Percentiles rank a stretch among this genome's conserved stretches.
These are phyloP conservation scores for Arctostaphylos glauca DNA, from an alignment of 148 eudicot species.

Conservation along the genomic window DNA sequence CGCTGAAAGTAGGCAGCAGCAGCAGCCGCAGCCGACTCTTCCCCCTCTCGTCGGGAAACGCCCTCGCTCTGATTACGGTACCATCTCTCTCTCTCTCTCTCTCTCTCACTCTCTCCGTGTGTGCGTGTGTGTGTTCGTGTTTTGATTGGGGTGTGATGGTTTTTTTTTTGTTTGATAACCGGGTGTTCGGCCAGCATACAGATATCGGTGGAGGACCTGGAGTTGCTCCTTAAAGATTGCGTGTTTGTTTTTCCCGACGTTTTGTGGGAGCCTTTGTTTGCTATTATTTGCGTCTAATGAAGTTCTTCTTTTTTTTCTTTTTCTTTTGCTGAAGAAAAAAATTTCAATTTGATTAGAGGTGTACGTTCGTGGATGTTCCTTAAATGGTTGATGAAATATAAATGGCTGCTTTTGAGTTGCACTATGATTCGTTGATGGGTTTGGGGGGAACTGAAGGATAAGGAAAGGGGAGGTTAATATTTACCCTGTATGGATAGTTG, in stretches of 20 bases:
- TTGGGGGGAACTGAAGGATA: background rate
- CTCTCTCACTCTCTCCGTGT: background rate
- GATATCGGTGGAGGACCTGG: background rate
- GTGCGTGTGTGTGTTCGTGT: background rate
- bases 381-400: background rate
- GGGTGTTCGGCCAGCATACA: no score
- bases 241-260: background rate
- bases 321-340: background rate
- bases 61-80: conserved; percentile 74
- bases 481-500: background rate
- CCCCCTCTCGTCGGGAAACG: conserved; percentile 51
- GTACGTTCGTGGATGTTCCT: background rate
- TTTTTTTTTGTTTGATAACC: no score
- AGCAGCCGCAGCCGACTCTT: conserved; percentile 6
- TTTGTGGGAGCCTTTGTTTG: background rate
- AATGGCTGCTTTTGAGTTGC: no score
- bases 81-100: background rate
- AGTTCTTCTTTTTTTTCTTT: background rate
- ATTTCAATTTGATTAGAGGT: background rate
- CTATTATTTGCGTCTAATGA: background rate
- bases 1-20: conserved; percentile 41
- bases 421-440: background rate
- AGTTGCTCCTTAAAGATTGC: background rate
- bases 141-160: no score
- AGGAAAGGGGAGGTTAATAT: background rate